Conservation (phyloP, 2,329 filamentous ascomycete species). For the Biscogniauxia marginata region DNA sequence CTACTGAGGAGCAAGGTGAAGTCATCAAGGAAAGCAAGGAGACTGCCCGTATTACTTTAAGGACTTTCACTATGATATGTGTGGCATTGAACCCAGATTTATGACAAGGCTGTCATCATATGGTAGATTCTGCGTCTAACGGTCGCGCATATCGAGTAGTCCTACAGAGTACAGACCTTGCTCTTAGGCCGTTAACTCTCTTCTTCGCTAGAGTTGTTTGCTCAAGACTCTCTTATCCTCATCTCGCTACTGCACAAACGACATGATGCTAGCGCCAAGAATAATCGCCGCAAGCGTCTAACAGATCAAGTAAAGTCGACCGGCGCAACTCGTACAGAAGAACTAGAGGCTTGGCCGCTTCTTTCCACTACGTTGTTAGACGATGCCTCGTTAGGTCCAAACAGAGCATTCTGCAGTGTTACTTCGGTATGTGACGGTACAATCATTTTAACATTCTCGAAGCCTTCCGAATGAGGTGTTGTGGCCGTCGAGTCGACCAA, state of each 20-base stretch:
- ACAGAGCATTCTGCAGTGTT: conserved; percentile 21
- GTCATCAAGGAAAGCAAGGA: background rate
- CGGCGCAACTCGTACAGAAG: conserved; percentile 19
- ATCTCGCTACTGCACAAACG: conserved; percentile 18
- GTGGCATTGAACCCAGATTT: background rate
- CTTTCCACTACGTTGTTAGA: conserved; percentile 13
- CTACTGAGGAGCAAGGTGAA: background rate
- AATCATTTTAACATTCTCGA: conserved; percentile 28
- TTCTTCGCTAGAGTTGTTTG: conserved; percentile 13
- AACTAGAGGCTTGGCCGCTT: conserved; percentile 18
- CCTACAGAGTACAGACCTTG: too few relatives aligned
- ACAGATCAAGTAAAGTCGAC: conserved; percentile 19
- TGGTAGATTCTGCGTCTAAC: background rate
- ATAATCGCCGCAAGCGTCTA: conserved; percentile 11
- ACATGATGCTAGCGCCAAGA: conserved; percentile 18
- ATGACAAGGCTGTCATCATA: background rate
- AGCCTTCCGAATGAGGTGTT: conserved; percentile 29
- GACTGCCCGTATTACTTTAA: background rate
- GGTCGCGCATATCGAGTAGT: background rate
- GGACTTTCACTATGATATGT: background rate
- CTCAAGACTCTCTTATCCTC: conserved; percentile 12
- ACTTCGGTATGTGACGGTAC: conserved; percentile 27
- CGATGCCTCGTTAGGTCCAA: conserved; percentile 11
- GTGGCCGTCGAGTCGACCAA: conserved; percentile 28
- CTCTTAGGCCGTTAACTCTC: background rate